Base-by-base conservation (phyloP, 1,284 basidiomycete genomes). In the Sanghuangporus sanghuang region DNA sequence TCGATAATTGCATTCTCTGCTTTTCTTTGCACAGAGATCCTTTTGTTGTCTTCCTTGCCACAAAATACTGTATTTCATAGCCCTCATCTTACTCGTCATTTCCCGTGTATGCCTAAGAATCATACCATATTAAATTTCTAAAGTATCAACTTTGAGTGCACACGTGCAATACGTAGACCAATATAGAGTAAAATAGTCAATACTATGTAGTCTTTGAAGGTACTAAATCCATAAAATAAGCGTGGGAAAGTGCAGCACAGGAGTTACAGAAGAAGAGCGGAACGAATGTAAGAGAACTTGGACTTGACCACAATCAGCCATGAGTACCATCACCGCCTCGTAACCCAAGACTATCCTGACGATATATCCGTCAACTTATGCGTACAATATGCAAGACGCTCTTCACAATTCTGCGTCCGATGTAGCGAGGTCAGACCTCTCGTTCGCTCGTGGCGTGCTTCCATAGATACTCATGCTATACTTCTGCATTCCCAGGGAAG, bases 401-500 rank as follows among this genome's bases (percentile, higher is more conserved):
- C 23, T 42, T 56, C 63, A 60, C 9, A 49, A 64, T 32, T 38
- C 44, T n/a, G 50, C 48, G 27, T 59, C 59, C 16, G 63, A 64
- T 44, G 53, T 64, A 44, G 57, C 53, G 18, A 64, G 58, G 63
- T 64, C 35, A 38, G 61, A 32, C 49, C 32, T 32, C 36, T 18
- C 35, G 27, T 39, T 59, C 16, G 2, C 21, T 46, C 44, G 56
- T 59, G 49, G 50, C 60, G 48, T 53, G 11, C 38, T n/a, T 48
- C 12, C 27, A 52, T 35, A 23, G 32, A 39, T 27, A 35, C 49
- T 38, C 35, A 27, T 42, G 23, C n/a, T 38, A 44, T 32, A 32
- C 27, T 32, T 32, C 32, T 21, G 4, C 6, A 57, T 52, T 35
- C 2, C 14, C 40, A 92, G 89, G 71, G 89, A 92, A 77, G 86